A percentile compares a stretch with the other conserved stretches of the same genome.
Evolutionary conservation across 306 rosid species (phyloP).

Genomic region (Cotoneaster glaucophyllus): DNA sequence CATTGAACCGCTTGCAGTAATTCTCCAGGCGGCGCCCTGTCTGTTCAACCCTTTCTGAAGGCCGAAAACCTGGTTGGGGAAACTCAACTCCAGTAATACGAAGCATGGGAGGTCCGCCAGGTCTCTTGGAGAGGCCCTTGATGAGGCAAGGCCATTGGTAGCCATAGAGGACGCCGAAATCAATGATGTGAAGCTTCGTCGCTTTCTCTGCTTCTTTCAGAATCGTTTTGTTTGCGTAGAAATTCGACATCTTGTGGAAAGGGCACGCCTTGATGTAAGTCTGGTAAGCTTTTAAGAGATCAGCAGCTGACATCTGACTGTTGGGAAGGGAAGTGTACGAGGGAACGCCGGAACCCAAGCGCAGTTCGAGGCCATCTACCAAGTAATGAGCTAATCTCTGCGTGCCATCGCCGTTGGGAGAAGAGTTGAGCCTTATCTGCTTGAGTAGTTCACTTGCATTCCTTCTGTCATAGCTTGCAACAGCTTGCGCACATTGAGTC

Average conservation of each 20-base stretch:
- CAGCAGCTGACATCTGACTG: constrained; percentile 33
- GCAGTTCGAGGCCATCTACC: constrained; percentile 53
- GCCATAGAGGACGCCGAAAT: constrained; percentile 72
- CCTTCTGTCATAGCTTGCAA: constrained; percentile 51
- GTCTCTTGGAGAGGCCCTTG: constrained; percentile 37
- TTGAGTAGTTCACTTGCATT: constrained; percentile 45
- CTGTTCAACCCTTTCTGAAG: constrained; percentile 58
- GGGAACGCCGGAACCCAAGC: constrained; percentile 48
- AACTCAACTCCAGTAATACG: constrained; percentile 64
- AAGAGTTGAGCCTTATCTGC: constrained; percentile 58
- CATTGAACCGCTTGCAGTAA: constrained; percentile 47
- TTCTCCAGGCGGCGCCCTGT: constrained; percentile 50
- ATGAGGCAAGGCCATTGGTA: constrained; percentile 80
- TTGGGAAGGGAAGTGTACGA: constrained; percentile 8
- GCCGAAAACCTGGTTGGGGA: constrained; percentile 71
- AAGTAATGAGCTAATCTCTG: constrained; percentile 69
- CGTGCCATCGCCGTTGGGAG: constrained; percentile 51
- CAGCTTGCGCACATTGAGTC: constrained; percentile 72
- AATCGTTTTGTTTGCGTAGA: constrained; percentile 35
- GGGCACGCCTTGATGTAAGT: constrained; percentile 43
- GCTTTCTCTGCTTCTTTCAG: constrained; percentile 28
- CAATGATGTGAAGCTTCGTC: constrained; percentile 49
- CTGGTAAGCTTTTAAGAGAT: constrained; percentile 52
- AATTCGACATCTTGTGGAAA: constrained; percentile 47
- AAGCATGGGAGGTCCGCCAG: constrained; percentile 49